These are phyloP conservation scores for Phyllosticta citrichinensis DNA, from an alignment of 2,329 filamentous ascomycete genomes.

Conservation along the genomic window DNA sequence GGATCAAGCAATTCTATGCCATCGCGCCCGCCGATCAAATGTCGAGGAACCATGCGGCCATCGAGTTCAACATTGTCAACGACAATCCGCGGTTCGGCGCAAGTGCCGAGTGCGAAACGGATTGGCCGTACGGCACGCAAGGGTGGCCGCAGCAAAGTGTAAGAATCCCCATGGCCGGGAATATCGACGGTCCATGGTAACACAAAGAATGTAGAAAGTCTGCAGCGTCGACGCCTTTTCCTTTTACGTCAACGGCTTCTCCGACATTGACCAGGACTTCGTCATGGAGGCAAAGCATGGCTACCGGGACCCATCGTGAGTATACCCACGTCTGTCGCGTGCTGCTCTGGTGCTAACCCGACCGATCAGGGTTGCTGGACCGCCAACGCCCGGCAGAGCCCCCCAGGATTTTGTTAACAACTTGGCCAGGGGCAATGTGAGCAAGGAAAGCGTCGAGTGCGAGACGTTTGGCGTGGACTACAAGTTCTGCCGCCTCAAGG, in stretches of 20 bases:
- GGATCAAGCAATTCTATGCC: background rate
- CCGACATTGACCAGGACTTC: background rate
- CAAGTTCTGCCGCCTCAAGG: background rate
- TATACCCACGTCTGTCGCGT: background rate
- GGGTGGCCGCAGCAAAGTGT: background rate
- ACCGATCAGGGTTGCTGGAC: background rate
- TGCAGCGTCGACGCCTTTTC: background rate
- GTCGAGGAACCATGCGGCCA: background rate
- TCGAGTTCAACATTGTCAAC: background rate
- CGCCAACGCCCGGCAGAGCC: background rate
- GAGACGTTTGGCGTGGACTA: background rate
- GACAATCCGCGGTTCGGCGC: background rate
- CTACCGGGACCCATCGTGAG: background rate
- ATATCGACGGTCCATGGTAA: background rate
- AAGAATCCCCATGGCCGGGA: background rate
- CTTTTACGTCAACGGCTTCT: slow-evolving; percentile 2
- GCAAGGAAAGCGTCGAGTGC: background rate
- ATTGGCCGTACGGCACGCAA: background rate
- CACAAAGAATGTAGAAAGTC: slow-evolving; percentile 1
- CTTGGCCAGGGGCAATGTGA: background rate
- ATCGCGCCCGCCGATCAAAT: background rate
- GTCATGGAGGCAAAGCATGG: slow-evolving; percentile 1
- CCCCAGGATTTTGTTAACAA: background rate
- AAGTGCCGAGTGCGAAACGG: background rate
- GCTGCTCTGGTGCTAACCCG: background rate